Evolutionary conservation across 1,284 basidiomycete genomes (phyloP).

Genomic region (Hemileccinum hortonii): DNA sequence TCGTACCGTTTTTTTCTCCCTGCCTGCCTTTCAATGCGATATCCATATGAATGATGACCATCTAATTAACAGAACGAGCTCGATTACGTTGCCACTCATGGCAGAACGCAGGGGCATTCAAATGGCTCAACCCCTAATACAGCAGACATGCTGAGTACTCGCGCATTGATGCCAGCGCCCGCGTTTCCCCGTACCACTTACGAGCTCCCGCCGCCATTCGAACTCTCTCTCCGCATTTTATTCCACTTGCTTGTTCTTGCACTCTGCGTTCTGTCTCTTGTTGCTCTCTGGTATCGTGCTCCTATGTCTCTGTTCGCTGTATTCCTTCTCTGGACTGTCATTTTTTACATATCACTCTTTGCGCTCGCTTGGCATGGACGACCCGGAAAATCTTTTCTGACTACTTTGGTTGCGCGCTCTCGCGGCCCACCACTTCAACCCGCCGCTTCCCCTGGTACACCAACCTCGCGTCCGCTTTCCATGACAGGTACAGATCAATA

Average conservation of each 20-base stretch:
- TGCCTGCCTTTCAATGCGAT: constrained; percentile 3
- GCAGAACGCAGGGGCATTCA: constrained; percentile 47
- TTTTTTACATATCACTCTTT: constrained; percentile 56
- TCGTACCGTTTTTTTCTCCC: constrained; percentile 10
- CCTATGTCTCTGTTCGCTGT: constrained; percentile 57
- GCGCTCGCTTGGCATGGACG: constrained; percentile 55
- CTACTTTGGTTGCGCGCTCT: constrained; percentile 49
- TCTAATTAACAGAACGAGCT: constrained; percentile 56
- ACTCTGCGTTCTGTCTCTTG: constrained; percentile 54
- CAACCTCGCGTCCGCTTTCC: constrained; percentile 38
- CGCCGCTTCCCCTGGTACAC: constrained; percentile 27
- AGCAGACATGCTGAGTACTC: constrained; percentile 48
- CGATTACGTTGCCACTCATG: constrained; percentile 49
- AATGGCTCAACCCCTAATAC: constrained; percentile 50
- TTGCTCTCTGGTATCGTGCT: constrained; percentile 57
- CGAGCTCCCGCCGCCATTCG: constrained; percentile 42
- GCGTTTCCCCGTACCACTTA: constrained; percentile 29
- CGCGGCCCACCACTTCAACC: constrained; percentile 33
- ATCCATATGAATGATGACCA: constrained; percentile 6
- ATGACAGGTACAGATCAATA: constrained; percentile 44
- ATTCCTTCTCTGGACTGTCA: constrained; percentile 60
- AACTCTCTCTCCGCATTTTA: constrained; percentile 48
- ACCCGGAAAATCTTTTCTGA: constrained; percentile 57
- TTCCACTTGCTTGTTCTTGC: constrained; percentile 61
- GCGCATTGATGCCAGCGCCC: constrained; percentile 37